These are phyloP conservation scores for Salix purpurea DNA, from an alignment of 345 rosid genomes.

Conservation along the genomic window DNA sequence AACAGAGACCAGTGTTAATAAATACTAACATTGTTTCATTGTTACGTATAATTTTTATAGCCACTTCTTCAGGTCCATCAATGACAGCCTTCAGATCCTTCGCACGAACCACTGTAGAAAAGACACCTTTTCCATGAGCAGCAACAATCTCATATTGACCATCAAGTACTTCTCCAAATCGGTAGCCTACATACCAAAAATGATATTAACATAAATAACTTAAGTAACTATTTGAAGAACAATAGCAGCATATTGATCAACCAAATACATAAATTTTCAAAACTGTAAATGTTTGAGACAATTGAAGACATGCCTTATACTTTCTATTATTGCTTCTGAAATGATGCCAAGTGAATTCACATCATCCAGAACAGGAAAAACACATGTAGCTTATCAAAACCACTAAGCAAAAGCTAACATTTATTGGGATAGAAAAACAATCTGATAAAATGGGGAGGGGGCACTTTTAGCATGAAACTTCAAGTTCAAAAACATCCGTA, in stretches of 20 bases:
- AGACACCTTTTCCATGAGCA: conserved; percentile 97
- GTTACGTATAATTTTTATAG: conserved; percentile 89
- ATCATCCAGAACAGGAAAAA: background rate
- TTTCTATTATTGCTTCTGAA: background rate
- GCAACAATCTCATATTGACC: conserved; percentile 92
- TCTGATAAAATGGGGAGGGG: background rate
- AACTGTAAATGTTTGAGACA: background rate
- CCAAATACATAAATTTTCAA: background rate
- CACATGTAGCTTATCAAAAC: background rate
- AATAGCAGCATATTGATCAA: background rate
- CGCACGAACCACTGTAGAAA: conserved; percentile 92
- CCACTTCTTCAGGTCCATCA: conserved; percentile 80
- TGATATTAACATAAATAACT: background rate
- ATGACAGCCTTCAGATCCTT: conserved; percentile 72
- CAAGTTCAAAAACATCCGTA: background rate
- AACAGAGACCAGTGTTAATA: background rate
- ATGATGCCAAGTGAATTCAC: background rate
- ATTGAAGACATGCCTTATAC: background rate
- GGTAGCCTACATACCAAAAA: conserved; percentile 54
- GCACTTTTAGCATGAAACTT: background rate
- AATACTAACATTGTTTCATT: conserved; percentile 82
- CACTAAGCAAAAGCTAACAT: background rate
- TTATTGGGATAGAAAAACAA: background rate
- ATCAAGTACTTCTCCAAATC: conserved; percentile 92
- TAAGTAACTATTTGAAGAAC: background rate